phyloP scores from a whole-genome alignment of 768 basidiomycete species.

The Lentinula detonsa region DNA sequence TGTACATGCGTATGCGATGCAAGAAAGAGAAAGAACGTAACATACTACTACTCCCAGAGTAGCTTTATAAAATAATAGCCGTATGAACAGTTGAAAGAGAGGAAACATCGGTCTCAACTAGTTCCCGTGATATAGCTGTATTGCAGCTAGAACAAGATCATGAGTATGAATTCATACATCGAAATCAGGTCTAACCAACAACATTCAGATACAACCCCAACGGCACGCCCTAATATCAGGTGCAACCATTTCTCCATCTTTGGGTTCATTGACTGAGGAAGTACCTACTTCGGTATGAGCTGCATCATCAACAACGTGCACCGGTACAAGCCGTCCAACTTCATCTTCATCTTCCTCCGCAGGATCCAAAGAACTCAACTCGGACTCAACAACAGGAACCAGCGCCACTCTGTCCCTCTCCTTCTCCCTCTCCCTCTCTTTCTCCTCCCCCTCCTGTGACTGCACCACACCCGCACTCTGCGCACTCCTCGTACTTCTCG shows the following conservation, averaged over 20 bases:
- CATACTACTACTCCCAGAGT: not conserved
- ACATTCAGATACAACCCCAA: constrained; percentile 1
- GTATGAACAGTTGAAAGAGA: not conserved
- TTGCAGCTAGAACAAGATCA: not conserved
- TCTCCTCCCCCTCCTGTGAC: not conserved
- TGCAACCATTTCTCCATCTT: not conserved
- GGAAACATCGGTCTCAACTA: not conserved
- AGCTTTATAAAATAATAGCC: not conserved
- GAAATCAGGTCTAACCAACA: not conserved
- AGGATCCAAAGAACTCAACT: not conserved
- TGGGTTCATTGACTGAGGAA: not conserved
- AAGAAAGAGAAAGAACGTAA: not conserved
- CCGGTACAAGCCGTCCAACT: not conserved
- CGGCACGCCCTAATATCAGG: constrained; percentile 5
- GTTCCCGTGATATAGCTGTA: not conserved
- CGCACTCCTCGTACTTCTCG: not conserved
- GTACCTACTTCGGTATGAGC: not conserved
- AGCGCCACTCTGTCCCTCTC: not conserved
- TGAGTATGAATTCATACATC: no score
- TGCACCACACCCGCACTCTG: not conserved
- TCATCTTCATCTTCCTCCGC: not conserved
- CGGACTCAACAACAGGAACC: not conserved
- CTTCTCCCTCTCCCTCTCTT: not conserved
- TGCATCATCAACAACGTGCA: not conserved
- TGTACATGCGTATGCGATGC: not conserved